Conservation (phyloP, 2,329 filamentous ascomycete genomes). For the Talaromyces marneffei region DNA sequence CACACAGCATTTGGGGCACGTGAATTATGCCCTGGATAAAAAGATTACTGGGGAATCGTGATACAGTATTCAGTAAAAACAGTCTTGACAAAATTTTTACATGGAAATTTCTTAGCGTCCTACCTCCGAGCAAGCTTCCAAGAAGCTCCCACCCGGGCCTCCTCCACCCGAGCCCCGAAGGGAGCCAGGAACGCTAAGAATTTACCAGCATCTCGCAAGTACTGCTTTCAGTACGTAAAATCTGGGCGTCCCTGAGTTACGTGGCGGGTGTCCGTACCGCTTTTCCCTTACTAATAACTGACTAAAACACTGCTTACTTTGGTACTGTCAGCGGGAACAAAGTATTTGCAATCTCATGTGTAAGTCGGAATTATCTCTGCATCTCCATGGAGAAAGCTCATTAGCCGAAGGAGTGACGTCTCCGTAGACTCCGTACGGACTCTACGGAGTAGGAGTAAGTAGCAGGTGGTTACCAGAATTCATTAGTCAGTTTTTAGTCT, state of each 20-base stretch:
- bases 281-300: not conserved
- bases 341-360: not conserved
- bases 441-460: not conserved
- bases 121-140: not conserved
- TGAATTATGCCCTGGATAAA: not conserved
- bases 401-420: not conserved
- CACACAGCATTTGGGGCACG: not conserved
- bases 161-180: not conserved
- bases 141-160: not conserved
- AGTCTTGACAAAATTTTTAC: not conserved
- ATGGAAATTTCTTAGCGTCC: not conserved
- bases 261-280: not conserved
- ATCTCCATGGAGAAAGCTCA: not conserved
- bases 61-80: not conserved
- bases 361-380: not conserved
- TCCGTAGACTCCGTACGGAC: not conserved
- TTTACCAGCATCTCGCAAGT: not conserved
- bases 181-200: not conserved
- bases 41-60: not conserved
- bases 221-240: not conserved
- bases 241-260: not conserved
- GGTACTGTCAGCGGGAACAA: not conserved
- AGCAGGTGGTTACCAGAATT: not conserved
- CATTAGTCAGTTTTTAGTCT: not conserved
- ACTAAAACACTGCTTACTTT: not conserved